Evolutionary conservation across 2,329 filamentous ascomycete genomes (phyloP).

Genomic region (Tolypocladium endophyticum): DNA sequence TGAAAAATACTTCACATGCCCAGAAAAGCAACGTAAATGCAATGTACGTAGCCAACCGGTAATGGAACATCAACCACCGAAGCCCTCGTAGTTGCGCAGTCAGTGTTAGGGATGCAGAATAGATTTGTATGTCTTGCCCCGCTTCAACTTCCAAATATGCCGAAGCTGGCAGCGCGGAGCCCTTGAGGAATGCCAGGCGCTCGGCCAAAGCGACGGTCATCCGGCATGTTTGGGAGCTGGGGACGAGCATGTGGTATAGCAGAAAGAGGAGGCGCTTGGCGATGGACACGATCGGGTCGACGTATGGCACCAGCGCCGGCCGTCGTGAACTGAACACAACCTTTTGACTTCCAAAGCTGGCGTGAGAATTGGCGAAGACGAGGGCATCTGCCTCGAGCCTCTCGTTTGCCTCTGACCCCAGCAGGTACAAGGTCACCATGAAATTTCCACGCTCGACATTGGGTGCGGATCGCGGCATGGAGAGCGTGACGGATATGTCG

Average conservation of each 20-base stretch:
- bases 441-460: slow-evolving; percentile 83
- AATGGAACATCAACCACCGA: slow-evolving; percentile 78
- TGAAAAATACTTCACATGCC: slow-evolving; percentile 59
- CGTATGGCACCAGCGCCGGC: slow-evolving; percentile 70
- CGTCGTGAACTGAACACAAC: slow-evolving; percentile 57
- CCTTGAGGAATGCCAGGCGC: slow-evolving; percentile 47
- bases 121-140: slow-evolving; percentile 63
- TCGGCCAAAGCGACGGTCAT: slow-evolving; percentile 66
- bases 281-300: slow-evolving; percentile 56
- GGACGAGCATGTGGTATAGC: slow-evolving; percentile 58
- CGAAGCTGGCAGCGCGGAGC: slow-evolving; percentile 29
- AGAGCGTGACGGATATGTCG: slow-evolving; percentile 67
- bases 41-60: slow-evolving; percentile 59
- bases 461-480: slow-evolving; percentile 63
- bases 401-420: slow-evolving; percentile 30
- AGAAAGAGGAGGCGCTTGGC: slow-evolving; percentile 53
- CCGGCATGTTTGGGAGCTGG: slow-evolving; percentile 50
- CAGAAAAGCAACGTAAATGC: slow-evolving; percentile 66
- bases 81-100: slow-evolving; percentile 67
- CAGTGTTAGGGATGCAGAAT: slow-evolving; percentile 57
- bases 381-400: slow-evolving; percentile 15
- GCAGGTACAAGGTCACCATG: slow-evolving; percentile 75
- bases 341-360: slow-evolving; percentile 22
- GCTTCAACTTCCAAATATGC: slow-evolving; percentile 58
- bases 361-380: slow-evolving; percentile 17